These are phyloP conservation scores for Monilinia aucupariae DNA, from an alignment of 2,329 filamentous ascomycete genomes.

Conservation along the genomic window DNA sequence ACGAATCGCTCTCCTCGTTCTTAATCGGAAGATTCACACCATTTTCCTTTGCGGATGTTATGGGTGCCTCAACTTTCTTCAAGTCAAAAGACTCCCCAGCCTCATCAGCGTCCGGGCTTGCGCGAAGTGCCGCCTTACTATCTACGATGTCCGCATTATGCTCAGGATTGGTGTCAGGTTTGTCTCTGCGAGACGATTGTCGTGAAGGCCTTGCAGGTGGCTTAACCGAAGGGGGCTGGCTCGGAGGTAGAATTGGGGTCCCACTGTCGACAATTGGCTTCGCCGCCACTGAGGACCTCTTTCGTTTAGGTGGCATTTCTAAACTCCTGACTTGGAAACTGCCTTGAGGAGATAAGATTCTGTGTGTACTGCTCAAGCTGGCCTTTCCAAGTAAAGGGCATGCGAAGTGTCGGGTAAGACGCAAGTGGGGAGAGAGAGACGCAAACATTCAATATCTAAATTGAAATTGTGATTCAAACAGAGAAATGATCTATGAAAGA, in stretches of 20 bases:
- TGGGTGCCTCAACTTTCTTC: constrained; percentile 17
- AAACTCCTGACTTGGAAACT: neutral
- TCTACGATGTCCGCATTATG: constrained; percentile 32
- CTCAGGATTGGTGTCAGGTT: constrained; percentile 32
- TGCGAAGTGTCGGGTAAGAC: neutral
- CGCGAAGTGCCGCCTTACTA: constrained; percentile 32
- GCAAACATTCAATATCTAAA: constrained; percentile 11
- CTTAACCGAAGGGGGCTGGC: constrained; percentile 7
- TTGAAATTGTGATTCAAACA: neutral
- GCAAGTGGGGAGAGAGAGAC: constrained; percentile 1
- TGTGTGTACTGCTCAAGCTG: neutral
- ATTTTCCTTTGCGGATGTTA: constrained; percentile 17
- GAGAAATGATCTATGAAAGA: neutral
- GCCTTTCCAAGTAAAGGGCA: neutral
- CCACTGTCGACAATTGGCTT: neutral
- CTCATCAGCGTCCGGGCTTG: constrained; percentile 33
- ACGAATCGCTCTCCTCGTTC: constrained; percentile 24
- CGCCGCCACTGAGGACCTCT: constrained; percentile 26
- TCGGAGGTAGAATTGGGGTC: constrained; percentile 20
- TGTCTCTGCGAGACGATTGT: constrained; percentile 24
- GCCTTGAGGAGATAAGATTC: neutral
- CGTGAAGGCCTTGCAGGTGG: constrained; percentile 21
- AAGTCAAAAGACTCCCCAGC: constrained; percentile 29
- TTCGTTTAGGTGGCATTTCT: constrained; percentile 32
- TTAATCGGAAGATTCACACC: constrained; percentile 14